Evolutionary conservation across 2,329 filamentous ascomycete species (phyloP), one percentile per base, ranked within the genome.

Genomic region (Aureobasidium sp.): DNA sequence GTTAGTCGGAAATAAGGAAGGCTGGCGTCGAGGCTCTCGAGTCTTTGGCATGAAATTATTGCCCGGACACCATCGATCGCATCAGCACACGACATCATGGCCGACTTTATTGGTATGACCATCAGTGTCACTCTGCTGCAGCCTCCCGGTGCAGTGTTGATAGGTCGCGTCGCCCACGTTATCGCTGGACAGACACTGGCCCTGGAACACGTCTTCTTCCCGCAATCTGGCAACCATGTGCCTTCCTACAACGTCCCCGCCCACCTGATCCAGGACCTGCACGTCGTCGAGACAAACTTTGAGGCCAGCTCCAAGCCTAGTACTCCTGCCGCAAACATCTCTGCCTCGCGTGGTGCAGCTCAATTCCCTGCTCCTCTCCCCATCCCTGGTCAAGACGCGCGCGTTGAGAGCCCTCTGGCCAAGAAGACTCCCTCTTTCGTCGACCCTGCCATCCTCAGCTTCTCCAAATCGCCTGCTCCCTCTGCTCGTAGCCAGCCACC

Each of bases 361-460:
- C 31, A 42, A 50, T 23, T 31, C 43, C 59, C 59, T 25, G 31
- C 53, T 20, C 43, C 42, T 38, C 23, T 45, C 36, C 36, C 43
- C 38, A 42, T 45, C 31, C 36, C 53, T 53, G 36, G 31, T 25
- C 38, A 23, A 16, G 48, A 67, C n/a, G 70, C 59, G 27, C 43
- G 43, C 25, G 56, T 54, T 40, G 55, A 65, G 33, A 65, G 42
- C n/a, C 64, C 48, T 25, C 33, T 51, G 50, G 66, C 64, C 40
- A 43, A 60, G 23, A 51, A 66, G 47, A 56, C 64, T 27, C 64
- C 45, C 23, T 64, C 64, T 0, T 94, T 96, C 73, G 85, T 91
- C n/a, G 93, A 97, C 72, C 93, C 93, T 15, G 93, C 93, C 4
- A 97, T 97, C 64, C 76, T 97, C 53, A 94, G 93, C 74, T 87